Conservation (phyloP, 257 asterid genomes). For the Avicennia marina region DNA sequence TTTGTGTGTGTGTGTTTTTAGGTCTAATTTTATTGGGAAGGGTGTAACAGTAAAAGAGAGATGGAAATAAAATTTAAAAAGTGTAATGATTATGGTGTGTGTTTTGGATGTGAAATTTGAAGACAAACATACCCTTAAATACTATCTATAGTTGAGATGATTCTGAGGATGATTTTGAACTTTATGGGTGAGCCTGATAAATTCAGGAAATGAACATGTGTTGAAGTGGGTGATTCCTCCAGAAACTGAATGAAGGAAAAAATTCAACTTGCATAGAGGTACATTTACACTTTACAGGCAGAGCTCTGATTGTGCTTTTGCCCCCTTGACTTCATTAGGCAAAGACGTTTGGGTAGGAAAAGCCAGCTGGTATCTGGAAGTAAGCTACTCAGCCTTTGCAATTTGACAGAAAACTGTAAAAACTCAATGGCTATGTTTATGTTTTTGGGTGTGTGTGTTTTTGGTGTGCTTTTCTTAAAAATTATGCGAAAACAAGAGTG, state of each 20-base stretch:
- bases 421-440: too few species aligned
- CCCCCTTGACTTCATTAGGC: background rate
- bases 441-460: too few species aligned
- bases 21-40: too few species aligned
- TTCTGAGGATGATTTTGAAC: background rate
- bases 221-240: background rate
- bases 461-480: too few species aligned
- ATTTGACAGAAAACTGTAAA: background rate
- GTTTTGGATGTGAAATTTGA: too few species aligned
- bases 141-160: background rate
- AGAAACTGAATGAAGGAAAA: background rate
- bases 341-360: background rate
- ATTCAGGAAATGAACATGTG: background rate
- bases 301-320: background rate
- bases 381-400: background rate
- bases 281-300: too few species aligned
- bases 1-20: too few species aligned
- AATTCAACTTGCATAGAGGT: conserved; percentile 1
- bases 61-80: too few species aligned
- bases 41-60: too few species aligned
- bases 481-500: too few species aligned
- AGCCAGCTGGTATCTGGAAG: background rate
- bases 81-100: too few species aligned
- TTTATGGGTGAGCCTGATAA: background rate
- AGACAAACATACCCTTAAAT: too few species aligned